These are phyloP conservation scores for Penicillium arizonense DNA, from an alignment of 495 filamentous ascomycete species.

Conservation along the genomic window DNA sequence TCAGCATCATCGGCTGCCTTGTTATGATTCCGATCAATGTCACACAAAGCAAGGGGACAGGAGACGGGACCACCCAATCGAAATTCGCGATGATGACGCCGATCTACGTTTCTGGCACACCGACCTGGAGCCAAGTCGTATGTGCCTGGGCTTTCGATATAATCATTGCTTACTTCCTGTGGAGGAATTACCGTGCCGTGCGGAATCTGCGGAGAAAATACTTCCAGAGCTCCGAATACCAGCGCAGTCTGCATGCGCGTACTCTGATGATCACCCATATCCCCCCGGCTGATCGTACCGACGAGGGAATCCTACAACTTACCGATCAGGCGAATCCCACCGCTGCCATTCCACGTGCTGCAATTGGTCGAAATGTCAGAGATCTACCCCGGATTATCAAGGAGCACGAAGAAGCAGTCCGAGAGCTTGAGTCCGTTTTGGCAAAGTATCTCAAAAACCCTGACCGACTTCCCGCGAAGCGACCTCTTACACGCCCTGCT, in stretches of 20 bases:
- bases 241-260: constrained; percentile 81
- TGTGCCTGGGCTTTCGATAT: constrained; percentile 77
- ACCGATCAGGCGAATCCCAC: constrained; percentile 74
- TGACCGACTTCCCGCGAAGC: constrained; percentile 69
- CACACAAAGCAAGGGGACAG: constrained; percentile 42
- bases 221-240: constrained; percentile 86
- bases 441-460: constrained; percentile 90
- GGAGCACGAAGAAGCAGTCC: constrained; percentile 77
- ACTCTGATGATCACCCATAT: constrained; percentile 93
- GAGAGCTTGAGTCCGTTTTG: constrained; percentile 75
- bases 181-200: constrained; percentile 83
- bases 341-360: constrained; percentile 71
- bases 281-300: constrained; percentile 65
- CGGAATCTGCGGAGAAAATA: constrained; percentile 69
- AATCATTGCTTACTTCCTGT: constrained; percentile 76
- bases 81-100: constrained; percentile 56
- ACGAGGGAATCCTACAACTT: constrained; percentile 82
- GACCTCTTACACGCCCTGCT: constrained; percentile 76
- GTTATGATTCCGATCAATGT: constrained; percentile 86
- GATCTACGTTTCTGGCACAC: constrained; percentile 30
- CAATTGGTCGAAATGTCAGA: constrained; percentile 89
- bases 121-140: constrained; percentile 75
- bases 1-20: constrained; percentile 71
- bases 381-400: constrained; percentile 80
- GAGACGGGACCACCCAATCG: constrained; percentile 20